These are phyloP conservation scores for Evansstolkia leycettana DNA, from an alignment of 495 filamentous ascomycete species.

Conservation along the genomic window DNA sequence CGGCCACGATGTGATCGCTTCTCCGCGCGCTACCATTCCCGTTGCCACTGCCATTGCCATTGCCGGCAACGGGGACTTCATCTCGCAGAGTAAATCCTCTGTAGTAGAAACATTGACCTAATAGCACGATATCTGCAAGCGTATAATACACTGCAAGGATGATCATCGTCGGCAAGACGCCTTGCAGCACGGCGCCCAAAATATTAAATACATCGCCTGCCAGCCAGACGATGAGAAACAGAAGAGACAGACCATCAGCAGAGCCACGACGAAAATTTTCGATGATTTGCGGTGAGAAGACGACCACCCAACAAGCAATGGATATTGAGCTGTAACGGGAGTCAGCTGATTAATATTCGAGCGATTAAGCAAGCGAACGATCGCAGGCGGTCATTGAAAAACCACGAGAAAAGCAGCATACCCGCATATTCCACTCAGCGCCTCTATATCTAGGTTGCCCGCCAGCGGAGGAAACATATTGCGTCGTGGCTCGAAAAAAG, in stretches of 20 bases:
- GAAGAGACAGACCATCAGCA: constrained; percentile 78
- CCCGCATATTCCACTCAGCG: constrained; percentile 84
- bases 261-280: constrained; percentile 84
- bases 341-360: too few relatives aligned
- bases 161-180: constrained; percentile 90
- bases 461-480: constrained; percentile 54
- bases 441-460: constrained; percentile 65
- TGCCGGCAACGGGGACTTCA: constrained; percentile 9
- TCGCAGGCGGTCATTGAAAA: neutral
- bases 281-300: constrained; percentile 93
- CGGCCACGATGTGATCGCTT: too few relatives aligned
- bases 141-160: constrained; percentile 95
- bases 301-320: constrained; percentile 95
- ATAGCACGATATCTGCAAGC: constrained; percentile 76
- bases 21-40: neutral
- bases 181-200: constrained; percentile 80
- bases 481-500: too few relatives aligned
- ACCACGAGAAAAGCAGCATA: constrained; percentile 12
- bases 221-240: constrained; percentile 85
- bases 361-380: too few relatives aligned
- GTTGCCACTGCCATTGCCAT: constrained; percentile 1
- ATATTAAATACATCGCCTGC: constrained; percentile 96
- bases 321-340: constrained; percentile 64
- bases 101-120: constrained; percentile 90
- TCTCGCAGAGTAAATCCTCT: constrained; percentile 65